These are phyloP conservation scores for Trametes meyenii DNA, from an alignment of 768 basidiomycete genomes.

Conservation along the genomic window DNA sequence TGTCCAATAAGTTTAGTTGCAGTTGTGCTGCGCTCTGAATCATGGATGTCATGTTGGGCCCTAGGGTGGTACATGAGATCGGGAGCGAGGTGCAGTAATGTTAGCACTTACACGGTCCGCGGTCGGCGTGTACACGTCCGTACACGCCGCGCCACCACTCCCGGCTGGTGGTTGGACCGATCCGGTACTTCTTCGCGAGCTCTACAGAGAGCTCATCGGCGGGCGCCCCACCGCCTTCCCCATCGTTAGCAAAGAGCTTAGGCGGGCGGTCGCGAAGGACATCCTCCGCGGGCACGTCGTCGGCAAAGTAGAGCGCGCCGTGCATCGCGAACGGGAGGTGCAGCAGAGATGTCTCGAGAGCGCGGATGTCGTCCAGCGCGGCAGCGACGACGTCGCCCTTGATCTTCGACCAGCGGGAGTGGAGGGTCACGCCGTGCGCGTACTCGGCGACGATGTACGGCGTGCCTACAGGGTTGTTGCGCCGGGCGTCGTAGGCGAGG, in stretches of 20 bases:
- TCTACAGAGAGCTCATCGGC: not conserved
- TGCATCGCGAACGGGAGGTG: not conserved
- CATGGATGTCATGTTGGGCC: conserved; percentile 14
- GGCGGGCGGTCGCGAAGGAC: not conserved
- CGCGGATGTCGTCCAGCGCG: not conserved
- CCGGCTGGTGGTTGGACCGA: conserved; percentile 3
- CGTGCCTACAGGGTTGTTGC: not conserved
- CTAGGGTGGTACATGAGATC: not conserved
- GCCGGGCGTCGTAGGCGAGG: conserved; percentile 1
- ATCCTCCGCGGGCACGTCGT: not conserved
- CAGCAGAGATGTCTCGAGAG: not conserved
- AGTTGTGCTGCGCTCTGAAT: conserved; percentile 7
- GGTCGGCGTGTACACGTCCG: not conserved
- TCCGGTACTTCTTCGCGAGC: not conserved
- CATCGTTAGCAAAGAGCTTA: not conserved
- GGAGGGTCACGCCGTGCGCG: not conserved
- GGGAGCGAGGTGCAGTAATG: not conserved
- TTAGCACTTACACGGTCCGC: conserved; percentile 2
- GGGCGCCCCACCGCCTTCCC: not conserved
- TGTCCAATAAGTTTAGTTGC: not conserved
- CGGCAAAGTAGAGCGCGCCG: conserved; percentile 3
- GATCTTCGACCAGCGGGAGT: not conserved
- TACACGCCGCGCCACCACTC: conserved; percentile 10
- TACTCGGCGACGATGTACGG: conserved; percentile 8
- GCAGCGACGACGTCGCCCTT: not conserved